A percentile compares a stretch with the other conserved stretches of the same genome.
Conservation (phyloP, 1,139 yeast species). For the Yamadazyma triangularis region DNA sequence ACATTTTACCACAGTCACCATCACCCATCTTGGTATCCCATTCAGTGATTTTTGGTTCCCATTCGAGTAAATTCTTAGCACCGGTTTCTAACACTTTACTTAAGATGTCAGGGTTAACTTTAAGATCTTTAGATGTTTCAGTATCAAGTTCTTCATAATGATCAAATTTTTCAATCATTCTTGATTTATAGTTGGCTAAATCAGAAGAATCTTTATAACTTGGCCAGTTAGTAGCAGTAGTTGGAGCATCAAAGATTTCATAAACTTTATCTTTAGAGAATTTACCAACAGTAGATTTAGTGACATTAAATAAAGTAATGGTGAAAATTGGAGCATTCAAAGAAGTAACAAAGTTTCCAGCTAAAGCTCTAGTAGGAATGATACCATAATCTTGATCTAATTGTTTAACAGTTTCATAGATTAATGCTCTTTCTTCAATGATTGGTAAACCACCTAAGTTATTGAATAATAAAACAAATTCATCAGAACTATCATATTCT, state of each 20-base stretch:
- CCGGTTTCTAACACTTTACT: constrained; percentile 28
- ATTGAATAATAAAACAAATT: constrained; percentile 41
- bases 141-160: constrained; percentile 25
- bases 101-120: constrained; percentile 26
- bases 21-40: constrained; percentile 52
- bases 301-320: constrained; percentile 42
- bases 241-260: constrained; percentile 32
- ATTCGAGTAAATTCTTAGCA: constrained; percentile 31
- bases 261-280: constrained; percentile 31
- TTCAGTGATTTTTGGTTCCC: constrained; percentile 43
- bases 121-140: constrained; percentile 19
- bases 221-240: constrained; percentile 40
- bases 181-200: constrained; percentile 18
- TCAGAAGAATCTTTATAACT: constrained; percentile 24
- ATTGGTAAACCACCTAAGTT: constrained; percentile 51
- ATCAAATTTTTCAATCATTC: constrained; percentile 34
- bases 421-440: constrained; percentile 33
- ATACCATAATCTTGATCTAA: constrained; percentile 32
- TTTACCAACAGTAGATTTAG: constrained; percentile 23
- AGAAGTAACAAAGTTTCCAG: constrained; percentile 48
- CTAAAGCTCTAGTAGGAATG: constrained; percentile 36
- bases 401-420: constrained; percentile 19
- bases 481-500: constrained; percentile 29
- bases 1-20: constrained; percentile 50
- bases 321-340: constrained; percentile 51